Evolutionary conservation across 371 early-diverging fungal species (phyloP), one percentile per base, ranked within the genome.

Genomic region (Mucor racemosus): DNA sequence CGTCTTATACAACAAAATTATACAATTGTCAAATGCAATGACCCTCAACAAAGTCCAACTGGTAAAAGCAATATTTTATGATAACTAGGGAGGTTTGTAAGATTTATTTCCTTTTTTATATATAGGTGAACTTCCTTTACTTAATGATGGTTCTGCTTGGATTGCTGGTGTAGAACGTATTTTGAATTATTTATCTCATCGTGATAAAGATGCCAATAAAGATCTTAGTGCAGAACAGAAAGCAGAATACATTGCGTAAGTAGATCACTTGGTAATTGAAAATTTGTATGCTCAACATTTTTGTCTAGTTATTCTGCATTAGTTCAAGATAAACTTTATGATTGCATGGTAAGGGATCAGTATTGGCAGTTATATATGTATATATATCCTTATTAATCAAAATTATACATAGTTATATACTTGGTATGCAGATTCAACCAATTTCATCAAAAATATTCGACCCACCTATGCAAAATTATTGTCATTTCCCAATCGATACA

Each of bases 371-470:
- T n/a, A n/a, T n/a, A n/a, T n/a, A 26, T 26, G 1, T 26, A 1
- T 26, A 1, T 26, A 1, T 26, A 26, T 26, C 26, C 26, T 26
- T 26, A 1, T 26, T 26, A 44, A 3, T 4, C 7, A 44, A n/a
- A 8, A 44, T 3, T 6, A 17, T 13, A 7, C 7, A 3, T 59
- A 87, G 87, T 55, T 87, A 4, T 92, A 82, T 63, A 86, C 86
- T 34, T 90, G 90, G 91, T 89, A 88, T 66, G 78, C 86, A 7
- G 91, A 91, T 65, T 72, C 81, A 14, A 89, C 90, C 48, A 91
- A 92, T 76, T 92, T 87, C 76, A 75, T 81, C 19, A 83, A 87
- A 40, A 71, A 70, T 11, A 87, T 87, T 60, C 86, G 91, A 38
- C 90, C 89, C n/a, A 78, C 85, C 35, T 84, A 89, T 64, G 89